Conservation (phyloP, 2,329 filamentous ascomycete genomes). For the Emmonsiellopsis sp. region DNA sequence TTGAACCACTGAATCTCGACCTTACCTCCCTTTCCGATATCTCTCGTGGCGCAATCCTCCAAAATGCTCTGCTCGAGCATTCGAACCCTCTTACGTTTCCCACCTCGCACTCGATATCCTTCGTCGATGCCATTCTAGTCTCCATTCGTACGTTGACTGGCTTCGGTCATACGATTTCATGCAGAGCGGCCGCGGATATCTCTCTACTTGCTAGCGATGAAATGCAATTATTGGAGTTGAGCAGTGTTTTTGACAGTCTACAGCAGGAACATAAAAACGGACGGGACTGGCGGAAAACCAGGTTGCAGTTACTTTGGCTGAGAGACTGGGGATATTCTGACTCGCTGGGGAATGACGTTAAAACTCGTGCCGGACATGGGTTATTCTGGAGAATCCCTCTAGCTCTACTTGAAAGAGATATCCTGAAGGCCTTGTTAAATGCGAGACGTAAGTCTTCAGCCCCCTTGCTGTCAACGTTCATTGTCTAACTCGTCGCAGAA, state of each 20-base stretch:
- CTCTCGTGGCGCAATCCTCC: constrained; percentile 32
- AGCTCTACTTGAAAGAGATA: constrained; percentile 46
- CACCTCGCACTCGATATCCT: constrained; percentile 28
- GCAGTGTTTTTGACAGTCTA: constrained; percentile 43
- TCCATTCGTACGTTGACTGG: constrained; percentile 32
- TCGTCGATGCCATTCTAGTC: constrained; percentile 32
- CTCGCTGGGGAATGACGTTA: constrained; percentile 12
- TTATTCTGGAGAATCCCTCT: constrained; percentile 42
- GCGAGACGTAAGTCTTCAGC: constrained; percentile 29
- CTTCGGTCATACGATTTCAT: constrained; percentile 29
- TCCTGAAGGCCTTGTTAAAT: constrained; percentile 47
- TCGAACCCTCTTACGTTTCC: constrained; percentile 36
- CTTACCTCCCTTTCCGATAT: constrained; percentile 25
- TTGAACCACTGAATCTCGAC: constrained; percentile 24
- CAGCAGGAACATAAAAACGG: constrained; percentile 35
- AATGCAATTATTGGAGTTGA: constrained; percentile 45
- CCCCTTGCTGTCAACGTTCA: not conserved
- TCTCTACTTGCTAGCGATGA: constrained; percentile 45
- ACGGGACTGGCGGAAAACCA: constrained; percentile 40
- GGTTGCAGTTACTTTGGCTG: constrained; percentile 50
- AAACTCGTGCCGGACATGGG: constrained; percentile 30
- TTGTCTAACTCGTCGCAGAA: constrained; percentile 21
- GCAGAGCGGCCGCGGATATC: constrained; percentile 36
- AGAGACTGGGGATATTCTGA: constrained; percentile 46
- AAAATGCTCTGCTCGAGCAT: constrained; percentile 30